phyloP scores from a whole-genome alignment of 2,329 filamentous ascomycete species.

The Fusarium pseudograminearum region DNA sequence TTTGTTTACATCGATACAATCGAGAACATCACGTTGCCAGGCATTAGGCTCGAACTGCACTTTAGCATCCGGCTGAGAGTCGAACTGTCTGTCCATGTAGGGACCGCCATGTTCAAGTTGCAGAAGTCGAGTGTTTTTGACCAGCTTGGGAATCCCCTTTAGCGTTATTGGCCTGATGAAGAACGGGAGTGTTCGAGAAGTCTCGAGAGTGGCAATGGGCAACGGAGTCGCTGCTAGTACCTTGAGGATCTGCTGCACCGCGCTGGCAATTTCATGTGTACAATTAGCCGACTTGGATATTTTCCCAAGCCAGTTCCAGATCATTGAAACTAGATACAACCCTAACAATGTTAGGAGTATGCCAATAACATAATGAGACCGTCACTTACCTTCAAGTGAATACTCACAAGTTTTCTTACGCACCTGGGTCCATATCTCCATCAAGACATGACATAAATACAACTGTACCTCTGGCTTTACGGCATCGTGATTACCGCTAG shows the following conservation, averaged over 20 bases:
- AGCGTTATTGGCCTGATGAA: background rate
- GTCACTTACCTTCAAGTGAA: slow-evolving; percentile 1
- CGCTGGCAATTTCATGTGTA: slow-evolving; percentile 22
- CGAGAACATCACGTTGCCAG: slow-evolving; percentile 80
- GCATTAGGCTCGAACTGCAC: slow-evolving; percentile 79
- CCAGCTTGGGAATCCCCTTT: background rate
- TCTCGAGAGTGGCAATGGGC: background rate
- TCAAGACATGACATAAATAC: slow-evolving; percentile 10
- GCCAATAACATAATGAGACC: too few relatives aligned
- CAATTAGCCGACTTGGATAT: slow-evolving; percentile 27
- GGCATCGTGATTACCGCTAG: background rate
- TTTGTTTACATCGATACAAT: slow-evolving; percentile 76
- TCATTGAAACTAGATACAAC: slow-evolving; percentile 43
- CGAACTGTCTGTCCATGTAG: slow-evolving; percentile 80
- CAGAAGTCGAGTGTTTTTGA: slow-evolving; percentile 56
- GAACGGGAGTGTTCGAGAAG: slow-evolving; percentile 26
- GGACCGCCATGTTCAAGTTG: slow-evolving; percentile 77
- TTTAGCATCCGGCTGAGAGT: slow-evolving; percentile 74
- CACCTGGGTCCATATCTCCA: slow-evolving; percentile 2
- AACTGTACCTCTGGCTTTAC: slow-evolving; percentile 7
- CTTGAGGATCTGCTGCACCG: slow-evolving; percentile 22
- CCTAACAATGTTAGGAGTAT: slow-evolving; percentile 20
- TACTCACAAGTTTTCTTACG: background rate
- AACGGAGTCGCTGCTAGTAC: slow-evolving; percentile 22
- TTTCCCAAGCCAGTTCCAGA: slow-evolving; percentile 41